A percentile compares a stretch with the other conserved stretches of the same genome.
Conservation (phyloP, 1,284 basidiomycete genomes). For the Polyporus tsugae region DNA sequence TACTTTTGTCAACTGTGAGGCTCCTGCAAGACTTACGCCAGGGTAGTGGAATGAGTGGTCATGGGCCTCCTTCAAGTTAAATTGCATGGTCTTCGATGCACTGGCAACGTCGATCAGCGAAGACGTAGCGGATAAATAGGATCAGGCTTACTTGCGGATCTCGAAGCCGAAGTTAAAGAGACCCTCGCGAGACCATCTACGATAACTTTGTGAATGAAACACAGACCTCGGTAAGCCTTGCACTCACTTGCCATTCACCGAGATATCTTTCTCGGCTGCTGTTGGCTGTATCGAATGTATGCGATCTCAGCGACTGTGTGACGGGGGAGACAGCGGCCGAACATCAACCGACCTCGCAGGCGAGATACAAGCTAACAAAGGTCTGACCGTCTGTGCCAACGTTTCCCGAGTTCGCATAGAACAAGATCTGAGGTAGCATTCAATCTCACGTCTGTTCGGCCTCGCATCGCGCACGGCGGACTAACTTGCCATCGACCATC, state of each 20-base stretch:
- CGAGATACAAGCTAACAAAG: conserved; percentile 77
- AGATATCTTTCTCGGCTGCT: conserved; percentile 73
- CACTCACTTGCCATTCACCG: conserved; percentile 66
- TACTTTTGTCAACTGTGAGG: background rate
- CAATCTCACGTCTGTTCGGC: background rate
- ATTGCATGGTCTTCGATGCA: conserved; percentile 57
- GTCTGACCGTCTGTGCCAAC: conserved; percentile 51
- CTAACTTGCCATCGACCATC: conserved; percentile 76
- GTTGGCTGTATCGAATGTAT: conserved; percentile 64
- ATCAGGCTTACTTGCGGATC: conserved; percentile 66
- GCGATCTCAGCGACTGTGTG: background rate
- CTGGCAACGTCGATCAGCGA: conserved; percentile 42
- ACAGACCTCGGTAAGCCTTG: background rate
- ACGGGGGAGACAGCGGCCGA: background rate
- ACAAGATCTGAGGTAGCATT: conserved; percentile 62
- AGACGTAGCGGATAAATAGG: background rate
- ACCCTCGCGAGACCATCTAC: conserved; percentile 84
- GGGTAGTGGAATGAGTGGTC: conserved; percentile 83
- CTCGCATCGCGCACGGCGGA: background rate
- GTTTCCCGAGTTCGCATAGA: conserved; percentile 83
- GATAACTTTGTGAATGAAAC: background rate
- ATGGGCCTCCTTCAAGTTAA: conserved; percentile 79
- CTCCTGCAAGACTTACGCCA: conserved; percentile 53
- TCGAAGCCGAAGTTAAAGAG: conserved; percentile 88
- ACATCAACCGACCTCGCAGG: conserved; percentile 70